Evolutionary conservation across 1,284 basidiomycete genomes (phyloP).

Genomic region (Tausonia pullulans): DNA sequence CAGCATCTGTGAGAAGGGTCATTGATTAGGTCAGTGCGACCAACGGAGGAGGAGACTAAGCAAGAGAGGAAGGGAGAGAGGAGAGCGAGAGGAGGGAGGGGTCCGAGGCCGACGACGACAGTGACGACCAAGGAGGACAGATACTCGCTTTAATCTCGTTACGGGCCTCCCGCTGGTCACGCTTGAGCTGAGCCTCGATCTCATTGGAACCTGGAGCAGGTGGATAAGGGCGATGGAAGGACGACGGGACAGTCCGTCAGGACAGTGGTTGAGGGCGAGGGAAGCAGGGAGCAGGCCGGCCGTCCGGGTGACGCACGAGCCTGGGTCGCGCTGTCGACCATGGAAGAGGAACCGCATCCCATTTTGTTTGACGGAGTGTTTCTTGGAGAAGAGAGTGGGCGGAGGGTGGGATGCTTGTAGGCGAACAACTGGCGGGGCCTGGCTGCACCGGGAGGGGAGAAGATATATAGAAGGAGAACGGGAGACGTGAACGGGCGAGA

Average conservation of each 20-base stretch:
- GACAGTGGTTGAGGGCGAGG: neutral
- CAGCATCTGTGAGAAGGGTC: neutral
- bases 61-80: neutral
- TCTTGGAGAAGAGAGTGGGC: neutral
- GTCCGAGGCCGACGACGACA: neutral
- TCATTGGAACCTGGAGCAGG: neutral
- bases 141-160: slow-evolving; percentile 6
- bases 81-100: neutral
- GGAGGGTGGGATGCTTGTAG: neutral
- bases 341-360: neutral
- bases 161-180: neutral
- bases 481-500: neutral
- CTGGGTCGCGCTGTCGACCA: neutral
- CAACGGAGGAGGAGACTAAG: neutral
- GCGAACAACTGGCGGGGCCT: neutral
- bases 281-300: neutral
- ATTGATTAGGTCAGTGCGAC: neutral
- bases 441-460: neutral
- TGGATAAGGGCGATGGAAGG: neutral
- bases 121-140: neutral
- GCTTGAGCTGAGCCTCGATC: slow-evolving; percentile 9
- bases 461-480: neutral
- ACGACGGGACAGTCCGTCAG: neutral
- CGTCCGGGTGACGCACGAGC: neutral
- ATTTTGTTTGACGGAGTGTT: neutral